phyloP scores from a whole-genome alignment of 495 filamentous ascomycete species.

The Penicillium silybi region DNA sequence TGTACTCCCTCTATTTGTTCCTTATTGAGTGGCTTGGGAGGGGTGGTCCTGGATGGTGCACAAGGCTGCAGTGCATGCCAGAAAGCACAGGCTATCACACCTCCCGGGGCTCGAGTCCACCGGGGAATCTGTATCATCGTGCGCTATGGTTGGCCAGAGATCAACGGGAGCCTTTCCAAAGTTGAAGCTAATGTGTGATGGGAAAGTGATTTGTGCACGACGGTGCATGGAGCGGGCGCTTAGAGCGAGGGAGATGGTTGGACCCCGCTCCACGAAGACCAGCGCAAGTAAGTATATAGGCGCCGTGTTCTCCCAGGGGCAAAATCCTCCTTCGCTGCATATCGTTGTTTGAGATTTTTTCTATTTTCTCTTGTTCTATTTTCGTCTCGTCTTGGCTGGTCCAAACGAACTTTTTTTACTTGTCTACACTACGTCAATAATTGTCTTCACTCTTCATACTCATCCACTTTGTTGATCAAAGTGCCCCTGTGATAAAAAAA shows the following conservation, averaged over 20 bases:
- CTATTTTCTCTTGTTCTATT: slow-evolving; percentile 38
- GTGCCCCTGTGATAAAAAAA: slow-evolving; percentile 10
- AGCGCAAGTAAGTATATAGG: slow-evolving; percentile 41
- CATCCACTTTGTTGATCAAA: slow-evolving; percentile 40
- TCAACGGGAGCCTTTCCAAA: slow-evolving; percentile 1
- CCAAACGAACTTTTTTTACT: slow-evolving; percentile 30
- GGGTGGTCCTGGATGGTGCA: background rate
- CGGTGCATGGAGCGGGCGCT: slow-evolving; percentile 28
- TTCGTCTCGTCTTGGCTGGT: slow-evolving; percentile 42
- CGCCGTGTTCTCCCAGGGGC: slow-evolving; percentile 20
- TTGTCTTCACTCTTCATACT: slow-evolving; percentile 27
- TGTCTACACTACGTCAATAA: slow-evolving; percentile 27
- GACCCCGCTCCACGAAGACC: background rate
- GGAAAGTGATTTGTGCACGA: slow-evolving; percentile 19
- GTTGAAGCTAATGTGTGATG: slow-evolving; percentile 28
- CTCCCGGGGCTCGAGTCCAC: background rate
- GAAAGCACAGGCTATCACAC: slow-evolving; percentile 14
- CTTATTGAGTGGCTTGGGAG: background rate
- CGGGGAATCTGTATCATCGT: background rate
- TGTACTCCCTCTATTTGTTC: background rate
- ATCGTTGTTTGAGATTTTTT: slow-evolving; percentile 35
- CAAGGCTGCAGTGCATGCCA: background rate
- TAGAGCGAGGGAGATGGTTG: slow-evolving; percentile 18
- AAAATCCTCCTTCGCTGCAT: slow-evolving; percentile 10
- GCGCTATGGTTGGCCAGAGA: slow-evolving; percentile 7